phyloP scores from a whole-genome alignment of 208 protist genomes.

The Trypanosomatidae sp. region DNA sequence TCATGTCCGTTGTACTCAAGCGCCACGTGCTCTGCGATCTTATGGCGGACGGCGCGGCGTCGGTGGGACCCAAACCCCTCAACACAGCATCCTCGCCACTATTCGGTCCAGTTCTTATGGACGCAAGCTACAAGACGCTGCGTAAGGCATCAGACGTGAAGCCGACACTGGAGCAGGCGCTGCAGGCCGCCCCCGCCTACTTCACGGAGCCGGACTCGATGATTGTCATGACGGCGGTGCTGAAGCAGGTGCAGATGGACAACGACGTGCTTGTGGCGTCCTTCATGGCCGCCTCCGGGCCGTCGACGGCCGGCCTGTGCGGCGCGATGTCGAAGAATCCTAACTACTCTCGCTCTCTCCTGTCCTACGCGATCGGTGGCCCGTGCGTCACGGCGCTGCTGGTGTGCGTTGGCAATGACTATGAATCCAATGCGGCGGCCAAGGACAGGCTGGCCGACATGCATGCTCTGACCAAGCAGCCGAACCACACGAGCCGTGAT shows the following conservation, averaged over 20 bases:
- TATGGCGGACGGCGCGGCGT: conserved; percentile 17
- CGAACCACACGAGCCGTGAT: conserved; percentile 42
- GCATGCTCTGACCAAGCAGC: conserved; percentile 36
- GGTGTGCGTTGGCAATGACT: conserved; percentile 34
- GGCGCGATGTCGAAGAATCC: conserved; percentile 35
- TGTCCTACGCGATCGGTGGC: conserved; percentile 55
- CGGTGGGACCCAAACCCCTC: conserved; percentile 25
- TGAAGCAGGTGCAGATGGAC: conserved; percentile 40
- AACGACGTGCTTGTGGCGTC: conserved; percentile 52
- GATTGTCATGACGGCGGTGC: conserved; percentile 43
- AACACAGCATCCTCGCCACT: conserved; percentile 49
- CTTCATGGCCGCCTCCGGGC: conserved; percentile 30
- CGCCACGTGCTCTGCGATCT: conserved; percentile 55
- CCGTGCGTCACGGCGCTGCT: conserved; percentile 43
- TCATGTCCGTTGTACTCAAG: conserved; percentile 51
- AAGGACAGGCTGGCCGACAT: conserved; percentile 29
- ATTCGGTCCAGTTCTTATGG: conserved; percentile 40
- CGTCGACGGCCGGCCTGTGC: conserved; percentile 25
- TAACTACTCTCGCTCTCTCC: conserved; percentile 49
- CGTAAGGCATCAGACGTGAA: conserved; percentile 12
- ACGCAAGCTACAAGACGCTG: conserved; percentile 21
- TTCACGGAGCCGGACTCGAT: conserved; percentile 26
- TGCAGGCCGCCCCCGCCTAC: conserved; percentile 20
- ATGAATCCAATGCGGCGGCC: conserved; percentile 13
- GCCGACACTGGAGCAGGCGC: conserved; percentile 28